These are phyloP conservation scores for Auxenochlorella protothecoides DNA, from an alignment of 139 green algal species.

Conservation along the genomic window DNA sequence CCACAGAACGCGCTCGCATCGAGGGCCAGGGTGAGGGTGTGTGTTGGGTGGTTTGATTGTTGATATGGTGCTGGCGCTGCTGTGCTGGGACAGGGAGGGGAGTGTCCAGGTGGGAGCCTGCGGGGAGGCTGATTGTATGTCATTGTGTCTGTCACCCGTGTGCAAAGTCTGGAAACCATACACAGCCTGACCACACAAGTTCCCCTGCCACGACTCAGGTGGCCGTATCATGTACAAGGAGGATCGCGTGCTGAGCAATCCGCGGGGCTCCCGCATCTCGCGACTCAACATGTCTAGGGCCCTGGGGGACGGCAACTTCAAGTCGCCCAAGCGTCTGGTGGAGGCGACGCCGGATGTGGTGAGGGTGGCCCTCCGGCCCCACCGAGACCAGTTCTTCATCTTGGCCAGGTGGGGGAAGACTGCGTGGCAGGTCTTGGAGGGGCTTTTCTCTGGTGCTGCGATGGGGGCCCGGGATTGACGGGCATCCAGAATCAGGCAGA, in stretches of 20 bases:
- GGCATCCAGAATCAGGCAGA: too few species aligned
- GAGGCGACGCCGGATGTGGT: constrained; percentile 52
- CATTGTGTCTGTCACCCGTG: too few species aligned
- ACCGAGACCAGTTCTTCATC: constrained; percentile 45
- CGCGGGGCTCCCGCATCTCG: constrained; percentile 12
- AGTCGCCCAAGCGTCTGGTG: constrained; percentile 31
- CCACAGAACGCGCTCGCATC: constrained; percentile 24
- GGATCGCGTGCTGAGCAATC: constrained; percentile 19
- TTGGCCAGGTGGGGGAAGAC: constrained; percentile 18
- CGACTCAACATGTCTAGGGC: constrained; percentile 30
- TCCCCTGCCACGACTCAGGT: not conserved
- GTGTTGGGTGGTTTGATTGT: not conserved
- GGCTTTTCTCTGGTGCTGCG: not conserved
- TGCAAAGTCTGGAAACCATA: too few species aligned
- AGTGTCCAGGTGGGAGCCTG: too few species aligned
- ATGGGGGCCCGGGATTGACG: too few species aligned
- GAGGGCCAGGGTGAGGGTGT: constrained; percentile 19
- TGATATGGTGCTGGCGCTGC: too few species aligned
- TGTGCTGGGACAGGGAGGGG: too few species aligned
- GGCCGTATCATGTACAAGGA: not conserved
- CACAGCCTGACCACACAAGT: too few species aligned
- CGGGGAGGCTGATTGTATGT: too few species aligned
- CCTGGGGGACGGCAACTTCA: constrained; percentile 48
- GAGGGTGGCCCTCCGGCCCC: constrained; percentile 8
- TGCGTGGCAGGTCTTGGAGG: not conserved